phyloP scores from a whole-genome alignment of 1,284 basidiomycete species.

The Naganishia sp. region DNA sequence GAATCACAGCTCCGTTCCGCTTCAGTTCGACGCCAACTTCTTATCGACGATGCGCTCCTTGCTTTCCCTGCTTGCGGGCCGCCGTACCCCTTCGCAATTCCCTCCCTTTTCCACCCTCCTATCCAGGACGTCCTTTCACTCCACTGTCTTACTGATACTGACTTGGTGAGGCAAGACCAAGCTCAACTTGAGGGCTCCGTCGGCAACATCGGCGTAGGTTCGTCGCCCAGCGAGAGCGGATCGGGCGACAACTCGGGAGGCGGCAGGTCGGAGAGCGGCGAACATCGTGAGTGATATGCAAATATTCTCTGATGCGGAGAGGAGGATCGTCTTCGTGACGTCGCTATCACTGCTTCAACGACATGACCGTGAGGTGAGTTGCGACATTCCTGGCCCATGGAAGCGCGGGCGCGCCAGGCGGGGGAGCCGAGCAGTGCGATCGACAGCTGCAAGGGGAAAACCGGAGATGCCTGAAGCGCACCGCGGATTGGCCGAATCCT shows the following conservation, averaged over 20 bases:
- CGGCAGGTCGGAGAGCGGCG: conserved; percentile 49
- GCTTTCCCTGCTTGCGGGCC: background rate
- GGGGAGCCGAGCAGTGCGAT: conserved; percentile 17
- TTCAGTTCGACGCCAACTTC: background rate
- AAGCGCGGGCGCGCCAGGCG: conserved; percentile 27
- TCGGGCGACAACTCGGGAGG: conserved; percentile 42
- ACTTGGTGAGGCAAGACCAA: conserved; percentile 92
- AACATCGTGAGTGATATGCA: conserved; percentile 32
- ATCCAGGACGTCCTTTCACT: background rate
- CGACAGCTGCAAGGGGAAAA: conserved; percentile 25
- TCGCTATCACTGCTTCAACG: conserved; percentile 10
- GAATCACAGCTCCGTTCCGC: too few species aligned
- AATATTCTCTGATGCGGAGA: background rate
- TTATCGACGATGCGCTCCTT: too few species aligned
- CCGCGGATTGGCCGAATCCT: conserved; percentile 5
- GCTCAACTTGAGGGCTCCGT: conserved; percentile 73
- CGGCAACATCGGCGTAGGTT: conserved; percentile 75
- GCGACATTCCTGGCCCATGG: conserved; percentile 10
- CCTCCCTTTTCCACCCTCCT: background rate
- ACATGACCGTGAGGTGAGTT: conserved; percentile 6
- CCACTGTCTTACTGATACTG: conserved; percentile 47
- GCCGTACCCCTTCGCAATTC: background rate
- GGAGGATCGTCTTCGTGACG: background rate
- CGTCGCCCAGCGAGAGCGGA: conserved; percentile 60
- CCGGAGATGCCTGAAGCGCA: conserved; percentile 9